Conservation (phyloP, 371 early-diverging fungal genomes). For the Mortierella polycephala region DNA sequence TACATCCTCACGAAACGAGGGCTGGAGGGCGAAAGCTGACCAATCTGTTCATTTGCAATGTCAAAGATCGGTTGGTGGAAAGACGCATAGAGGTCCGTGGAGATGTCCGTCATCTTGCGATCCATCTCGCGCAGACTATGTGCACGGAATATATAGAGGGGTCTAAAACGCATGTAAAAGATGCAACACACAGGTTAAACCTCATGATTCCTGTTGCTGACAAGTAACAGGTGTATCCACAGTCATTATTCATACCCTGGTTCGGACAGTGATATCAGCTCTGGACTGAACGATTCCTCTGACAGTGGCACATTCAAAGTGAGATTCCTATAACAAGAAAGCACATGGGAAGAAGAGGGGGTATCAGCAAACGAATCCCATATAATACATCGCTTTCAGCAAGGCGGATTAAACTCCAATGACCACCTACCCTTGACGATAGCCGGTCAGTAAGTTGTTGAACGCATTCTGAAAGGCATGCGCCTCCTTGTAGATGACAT, state of each 20-base stretch:
- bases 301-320: conserved; percentile 24
- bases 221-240: neutral
- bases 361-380: no score
- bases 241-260: conserved; percentile 30
- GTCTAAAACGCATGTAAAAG: conserved; percentile 12
- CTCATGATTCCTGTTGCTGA: neutral
- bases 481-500: conserved; percentile 53
- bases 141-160: conserved; percentile 48
- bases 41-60: conserved; percentile 20
- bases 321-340: conserved; percentile 10
- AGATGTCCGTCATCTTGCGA: conserved; percentile 44
- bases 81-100: conserved; percentile 39
- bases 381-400: neutral
- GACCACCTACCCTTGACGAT: conserved; percentile 35
- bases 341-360: neutral
- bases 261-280: conserved; percentile 41
- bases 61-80: conserved; percentile 51
- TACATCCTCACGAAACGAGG: conserved; percentile 53
- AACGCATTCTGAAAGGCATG: conserved; percentile 29
- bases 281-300: conserved; percentile 40
- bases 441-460: conserved; percentile 17
- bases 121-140: conserved; percentile 51
- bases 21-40: conserved; percentile 30
- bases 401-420: neutral
- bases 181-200: neutral